These are phyloP conservation scores for sweet orange (Citrus sinensis) DNA, from an alignment of 345 rosid genomes.

Conservation along the genomic window DNA sequence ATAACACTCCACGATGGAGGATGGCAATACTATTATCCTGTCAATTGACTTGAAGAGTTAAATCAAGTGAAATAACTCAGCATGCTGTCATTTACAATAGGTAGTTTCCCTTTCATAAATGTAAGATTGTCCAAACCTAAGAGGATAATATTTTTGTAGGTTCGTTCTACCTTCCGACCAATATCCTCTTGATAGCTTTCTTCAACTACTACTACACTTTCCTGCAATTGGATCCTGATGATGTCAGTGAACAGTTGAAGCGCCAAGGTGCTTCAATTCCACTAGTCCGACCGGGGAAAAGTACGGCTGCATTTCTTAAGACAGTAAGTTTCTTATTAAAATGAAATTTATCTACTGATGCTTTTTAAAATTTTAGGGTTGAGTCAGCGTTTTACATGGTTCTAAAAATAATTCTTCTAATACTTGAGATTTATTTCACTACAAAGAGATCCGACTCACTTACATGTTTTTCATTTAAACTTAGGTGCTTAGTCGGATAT, in stretches of 20 bases:
- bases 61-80: not conserved
- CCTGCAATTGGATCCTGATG: conserved; percentile 95
- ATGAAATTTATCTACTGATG: not conserved
- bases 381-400: not conserved
- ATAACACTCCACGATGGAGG: not conserved
- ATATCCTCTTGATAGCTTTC: conserved; percentile 89
- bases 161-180: conserved; percentile 86
- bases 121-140: not conserved
- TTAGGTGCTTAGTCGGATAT: conserved; percentile 93
- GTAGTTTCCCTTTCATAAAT: not conserved
- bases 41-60: not conserved
- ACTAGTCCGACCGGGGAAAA: conserved; percentile 91
- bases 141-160: conserved; percentile 47
- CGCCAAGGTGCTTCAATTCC: conserved; percentile 98
- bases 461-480: conserved; percentile 4
- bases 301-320: conserved; percentile 79
- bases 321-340: conserved; percentile 46
- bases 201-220: conserved; percentile 98
- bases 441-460: not conserved
- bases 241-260: conserved; percentile 96
- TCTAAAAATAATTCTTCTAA: not conserved
- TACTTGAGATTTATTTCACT: not conserved
- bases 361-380: not conserved
- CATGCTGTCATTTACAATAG: not conserved
- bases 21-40: not conserved